Evolutionary conservation across 2,329 filamentous ascomycete genomes (phyloP), one percentile per base, ranked within the genome.

Genomic region (Calonectria leucothoes): DNA sequence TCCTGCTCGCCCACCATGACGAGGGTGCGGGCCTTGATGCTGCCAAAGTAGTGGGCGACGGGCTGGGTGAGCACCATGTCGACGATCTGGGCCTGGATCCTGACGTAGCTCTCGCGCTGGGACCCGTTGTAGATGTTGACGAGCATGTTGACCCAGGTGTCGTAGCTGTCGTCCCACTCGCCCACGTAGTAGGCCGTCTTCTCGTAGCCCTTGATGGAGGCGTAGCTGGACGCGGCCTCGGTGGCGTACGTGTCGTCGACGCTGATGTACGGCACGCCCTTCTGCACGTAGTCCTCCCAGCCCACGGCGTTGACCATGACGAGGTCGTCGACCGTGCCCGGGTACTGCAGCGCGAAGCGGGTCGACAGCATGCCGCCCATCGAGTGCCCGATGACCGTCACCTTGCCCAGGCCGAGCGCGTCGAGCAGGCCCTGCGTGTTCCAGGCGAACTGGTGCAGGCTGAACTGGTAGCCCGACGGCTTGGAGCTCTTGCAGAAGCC

Each of bases 401-500:
- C 84, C 29, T 84, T 85, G 37, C 80, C 82, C 57, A 91, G 80
- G 14, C 81, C 82, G 27, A 90, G 83, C 2, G 84, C 81, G 61
- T 84, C 75, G 12, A 91, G 83, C 6, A 91, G 82, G n/a, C 82
- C 83, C 49, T 85, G 83, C 15, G 88, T 90, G 82, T 90, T 91
- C 75, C 83, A 83, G 2, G 87, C 86, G 8, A 90, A 82, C 79
- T 90, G 88, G 37, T 87, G 84, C 10, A 90, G 82, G 31, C 85
- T 88, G 82, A 89, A 90, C 78, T 90, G 88, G 79, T 90, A 91
- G 15, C 78, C 77, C 1, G 78, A 77, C 0, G 88, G 87, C 80
- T 91, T 91, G 31, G 86, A 85, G 11, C 88, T 90, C 80, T 90
- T 90, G 86, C 89, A 91, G 82, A 89, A 91, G 72, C 89, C 89